Evolutionary conservation across 2,329 filamentous ascomycete genomes (phyloP).

Genomic region (Epicoccum nigrum): DNA sequence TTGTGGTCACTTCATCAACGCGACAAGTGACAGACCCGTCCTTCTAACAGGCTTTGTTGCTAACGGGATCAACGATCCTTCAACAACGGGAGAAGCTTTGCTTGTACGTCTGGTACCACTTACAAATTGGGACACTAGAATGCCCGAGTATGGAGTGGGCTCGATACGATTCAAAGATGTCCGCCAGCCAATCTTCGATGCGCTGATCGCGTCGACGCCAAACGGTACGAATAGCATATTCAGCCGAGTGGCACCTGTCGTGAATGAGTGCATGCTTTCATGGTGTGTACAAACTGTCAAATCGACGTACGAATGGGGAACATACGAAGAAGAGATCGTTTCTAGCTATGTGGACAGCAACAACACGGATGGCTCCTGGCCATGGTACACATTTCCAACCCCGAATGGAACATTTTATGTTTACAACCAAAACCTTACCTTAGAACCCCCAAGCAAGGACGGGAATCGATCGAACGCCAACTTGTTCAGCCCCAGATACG

Average conservation of each 20-base stretch:
- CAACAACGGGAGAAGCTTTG: slow-evolving; percentile 13
- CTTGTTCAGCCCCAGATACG: no score
- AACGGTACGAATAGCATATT: slow-evolving; percentile 14
- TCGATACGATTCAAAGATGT: slow-evolving; percentile 26
- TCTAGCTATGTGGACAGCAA: slow-evolving; percentile 3
- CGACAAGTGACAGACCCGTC: slow-evolving; percentile 9
- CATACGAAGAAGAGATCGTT: slow-evolving; percentile 24
- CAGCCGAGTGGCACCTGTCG: slow-evolving; percentile 11
- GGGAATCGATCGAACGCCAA: no score
- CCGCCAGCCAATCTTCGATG: slow-evolving; percentile 15
- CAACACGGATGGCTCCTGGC: not conserved
- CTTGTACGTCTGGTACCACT: slow-evolving; percentile 23
- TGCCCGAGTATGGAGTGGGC: slow-evolving; percentile 16
- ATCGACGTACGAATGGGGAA: slow-evolving; percentile 22
- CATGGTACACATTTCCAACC: slow-evolving; percentile 6
- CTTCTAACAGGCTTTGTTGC: slow-evolving; percentile 29
- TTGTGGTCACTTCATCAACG: slow-evolving; percentile 41
- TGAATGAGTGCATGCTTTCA: slow-evolving; percentile 28
- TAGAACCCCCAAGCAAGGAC: no score
- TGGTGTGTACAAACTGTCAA: slow-evolving; percentile 34
- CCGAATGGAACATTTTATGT: no score
- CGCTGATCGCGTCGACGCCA: slow-evolving; percentile 12
- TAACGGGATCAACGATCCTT: not conserved
- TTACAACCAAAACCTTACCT: no score
- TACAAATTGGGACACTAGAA: not conserved